phyloP scores from a whole-genome alignment of 2,329 filamentous ascomycete genomes.

The Epichloe gansuensis region DNA sequence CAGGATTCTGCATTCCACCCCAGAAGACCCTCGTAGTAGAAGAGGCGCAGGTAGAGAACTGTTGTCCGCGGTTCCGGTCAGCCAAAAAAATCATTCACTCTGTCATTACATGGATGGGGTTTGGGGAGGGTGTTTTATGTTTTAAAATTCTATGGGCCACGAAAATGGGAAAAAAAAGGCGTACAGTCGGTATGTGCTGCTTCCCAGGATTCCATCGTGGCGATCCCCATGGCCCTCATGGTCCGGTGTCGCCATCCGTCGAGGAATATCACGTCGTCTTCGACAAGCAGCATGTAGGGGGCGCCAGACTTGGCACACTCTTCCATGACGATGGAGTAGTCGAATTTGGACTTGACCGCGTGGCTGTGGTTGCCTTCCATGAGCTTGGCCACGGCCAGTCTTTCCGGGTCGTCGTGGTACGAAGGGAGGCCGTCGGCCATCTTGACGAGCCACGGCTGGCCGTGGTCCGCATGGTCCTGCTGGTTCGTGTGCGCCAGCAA shows the following conservation, averaged over 20 bases:
- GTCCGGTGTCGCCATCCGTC: conserved; percentile 4
- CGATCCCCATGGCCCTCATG: not conserved
- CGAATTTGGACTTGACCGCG: conserved; percentile 6
- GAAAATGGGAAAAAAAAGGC: not conserved
- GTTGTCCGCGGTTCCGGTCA: not conserved
- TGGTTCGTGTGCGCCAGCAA: conserved; percentile 5
- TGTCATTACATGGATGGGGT: no score
- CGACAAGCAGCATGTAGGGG: conserved; percentile 5
- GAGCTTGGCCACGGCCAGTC: conserved; percentile 1
- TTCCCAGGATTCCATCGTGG: not conserved
- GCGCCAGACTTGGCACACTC: conserved; percentile 3
- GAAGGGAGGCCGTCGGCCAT: conserved; percentile 5
- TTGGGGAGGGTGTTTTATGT: no score
- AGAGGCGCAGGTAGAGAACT: conserved; percentile 8
- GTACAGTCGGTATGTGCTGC: conserved; percentile 1
- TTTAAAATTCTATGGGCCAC: no score
- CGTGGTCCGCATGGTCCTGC: conserved; percentile 4
- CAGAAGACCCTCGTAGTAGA: conserved; percentile 5
- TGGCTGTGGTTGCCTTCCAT: conserved; percentile 3
- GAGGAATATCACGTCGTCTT: conserved; percentile 7
- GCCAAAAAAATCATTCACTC: no score
- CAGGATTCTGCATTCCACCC: conserved; percentile 7
- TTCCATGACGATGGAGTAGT: conserved; percentile 8
- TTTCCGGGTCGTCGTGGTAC: conserved; percentile 3
- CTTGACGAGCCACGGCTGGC: conserved; percentile 1